Evolutionary conservation across 129 eudicot species (phyloP), one percentile per base, ranked within the genome.

Genomic region (Saposhnikovia divaricata): DNA sequence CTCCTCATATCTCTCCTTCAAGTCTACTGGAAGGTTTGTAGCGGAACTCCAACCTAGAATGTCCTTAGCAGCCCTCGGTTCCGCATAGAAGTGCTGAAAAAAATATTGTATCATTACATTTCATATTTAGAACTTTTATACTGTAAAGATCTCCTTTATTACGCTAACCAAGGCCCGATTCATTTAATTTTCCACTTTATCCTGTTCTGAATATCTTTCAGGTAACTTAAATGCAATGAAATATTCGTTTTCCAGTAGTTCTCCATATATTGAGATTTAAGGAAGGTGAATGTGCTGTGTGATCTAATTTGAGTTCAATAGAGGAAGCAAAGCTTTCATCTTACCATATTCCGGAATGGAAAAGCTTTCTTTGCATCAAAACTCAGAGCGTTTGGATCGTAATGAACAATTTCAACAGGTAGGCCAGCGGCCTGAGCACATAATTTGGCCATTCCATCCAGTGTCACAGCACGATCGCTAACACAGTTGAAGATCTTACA

Each of bases 51-150:
- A 96, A 66, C 99, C 99, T 78, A 96, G 85, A 55, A 88, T 81
- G 81, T 90, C 98, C 85, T 96, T 92, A 11, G 99, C 99, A 65
- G 98, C 97, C 81, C 99, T 81, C 73, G 99, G 99, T 87, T 96
- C 99, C 19, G 99, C 93, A 82, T 96, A 96, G 72, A 96, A 96
- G 84, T 96, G 99, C 99, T 96, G 95, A 92, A 82, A 68, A 82
- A 31, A 39, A 66, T 71, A 81, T 66, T 18, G 2, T 38, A 78
- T 39, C 59, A 21, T 39, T 75, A 46, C 6, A 14, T 10, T 72
- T 14, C 37, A 65, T 1, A 12, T 13, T 57, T 7, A 7, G 1
- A 23, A 23, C 28, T 57, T 57, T 23, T 57, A n/a, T 9, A 55
- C 27, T 6, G 27, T 6, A 55, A 55, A 18, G 61, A 55, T 55